Evolutionary conservation across 148 eudicot genomes (phyloP).

Genomic region (Silene conica): DNA sequence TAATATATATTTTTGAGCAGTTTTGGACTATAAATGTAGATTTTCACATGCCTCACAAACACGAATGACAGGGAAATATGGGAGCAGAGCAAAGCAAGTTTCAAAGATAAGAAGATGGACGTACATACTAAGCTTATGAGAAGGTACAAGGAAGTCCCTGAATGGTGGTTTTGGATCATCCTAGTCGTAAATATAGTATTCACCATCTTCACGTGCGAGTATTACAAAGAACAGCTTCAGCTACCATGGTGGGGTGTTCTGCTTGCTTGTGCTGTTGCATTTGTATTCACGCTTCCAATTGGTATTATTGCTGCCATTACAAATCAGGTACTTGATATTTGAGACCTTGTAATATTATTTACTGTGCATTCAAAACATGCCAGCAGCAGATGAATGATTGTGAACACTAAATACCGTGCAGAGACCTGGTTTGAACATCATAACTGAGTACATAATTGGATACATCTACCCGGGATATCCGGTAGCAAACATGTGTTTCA

Average conservation of each 20-base stretch:
- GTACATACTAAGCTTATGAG: slow-evolving; percentile 89
- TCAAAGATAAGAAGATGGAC: slow-evolving; percentile 66
- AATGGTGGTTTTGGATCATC: slow-evolving; percentile 99
- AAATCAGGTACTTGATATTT: slow-evolving; percentile 54
- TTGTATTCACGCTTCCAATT: slow-evolving; percentile 91
- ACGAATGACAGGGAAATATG: slow-evolving; percentile 65
- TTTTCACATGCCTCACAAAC: background rate
- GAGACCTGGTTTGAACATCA: slow-evolving; percentile 87
- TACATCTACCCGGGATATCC: slow-evolving; percentile 98
- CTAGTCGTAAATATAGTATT: slow-evolving; percentile 51
- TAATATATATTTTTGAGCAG: background rate
- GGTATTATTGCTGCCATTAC: slow-evolving; percentile 93
- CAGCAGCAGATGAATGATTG: too few species aligned
- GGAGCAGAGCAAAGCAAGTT: slow-evolving; percentile 88
- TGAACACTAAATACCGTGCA: slow-evolving; percentile 19
- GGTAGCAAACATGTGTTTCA: slow-evolving; percentile 96
- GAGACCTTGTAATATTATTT: background rate
- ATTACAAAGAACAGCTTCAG: slow-evolving; percentile 89
- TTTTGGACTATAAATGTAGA: background rate
- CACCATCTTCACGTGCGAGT: slow-evolving; percentile 84
- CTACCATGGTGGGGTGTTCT: slow-evolving; percentile 99
- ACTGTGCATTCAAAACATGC: too few species aligned
- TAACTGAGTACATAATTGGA: slow-evolving; percentile 91
- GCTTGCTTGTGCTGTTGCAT: slow-evolving; percentile 80
- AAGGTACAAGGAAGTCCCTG: slow-evolving; percentile 80